phyloP scores from a whole-genome alignment of 768 basidiomycete species.

The Pholiota molesta region DNA sequence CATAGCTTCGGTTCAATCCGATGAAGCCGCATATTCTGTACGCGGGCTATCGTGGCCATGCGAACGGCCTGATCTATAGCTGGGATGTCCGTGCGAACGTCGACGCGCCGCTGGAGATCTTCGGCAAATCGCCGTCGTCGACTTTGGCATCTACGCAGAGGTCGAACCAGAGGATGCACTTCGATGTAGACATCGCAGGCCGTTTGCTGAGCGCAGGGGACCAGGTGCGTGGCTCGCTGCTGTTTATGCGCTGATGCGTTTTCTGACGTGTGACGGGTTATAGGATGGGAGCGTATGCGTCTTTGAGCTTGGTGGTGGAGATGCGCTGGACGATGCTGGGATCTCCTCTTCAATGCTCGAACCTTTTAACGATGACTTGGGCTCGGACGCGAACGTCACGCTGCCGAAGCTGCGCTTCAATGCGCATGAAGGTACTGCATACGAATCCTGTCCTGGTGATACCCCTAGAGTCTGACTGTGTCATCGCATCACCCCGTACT shows the following conservation, averaged over 20 bases:
- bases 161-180: conserved; percentile 80
- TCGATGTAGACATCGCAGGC: conserved; percentile 76
- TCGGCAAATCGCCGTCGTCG: conserved; percentile 16
- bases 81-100: conserved; percentile 80
- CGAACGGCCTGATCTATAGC: conserved; percentile 54
- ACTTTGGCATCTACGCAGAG: conserved; percentile 2
- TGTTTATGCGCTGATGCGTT: background rate
- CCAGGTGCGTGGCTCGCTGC: conserved; percentile 49
- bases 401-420: conserved; percentile 41
- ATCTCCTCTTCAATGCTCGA: background rate
- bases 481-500: background rate
- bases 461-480: background rate
- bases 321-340: background rate
- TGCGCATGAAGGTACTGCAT: conserved; percentile 54
- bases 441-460: background rate
- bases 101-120: conserved; percentile 42
- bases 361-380: background rate
- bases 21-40: conserved; percentile 69
- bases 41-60: conserved; percentile 73
- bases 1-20: conserved; percentile 68
- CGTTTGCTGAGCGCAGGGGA: conserved; percentile 66
- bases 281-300: conserved; percentile 64
- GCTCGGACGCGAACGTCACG: background rate
- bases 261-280: background rate
- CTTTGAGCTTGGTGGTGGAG: conserved; percentile 41